These are phyloP conservation scores for Astraeus odoratus DNA, from an alignment of 768 basidiomycete species.

Conservation along the genomic window DNA sequence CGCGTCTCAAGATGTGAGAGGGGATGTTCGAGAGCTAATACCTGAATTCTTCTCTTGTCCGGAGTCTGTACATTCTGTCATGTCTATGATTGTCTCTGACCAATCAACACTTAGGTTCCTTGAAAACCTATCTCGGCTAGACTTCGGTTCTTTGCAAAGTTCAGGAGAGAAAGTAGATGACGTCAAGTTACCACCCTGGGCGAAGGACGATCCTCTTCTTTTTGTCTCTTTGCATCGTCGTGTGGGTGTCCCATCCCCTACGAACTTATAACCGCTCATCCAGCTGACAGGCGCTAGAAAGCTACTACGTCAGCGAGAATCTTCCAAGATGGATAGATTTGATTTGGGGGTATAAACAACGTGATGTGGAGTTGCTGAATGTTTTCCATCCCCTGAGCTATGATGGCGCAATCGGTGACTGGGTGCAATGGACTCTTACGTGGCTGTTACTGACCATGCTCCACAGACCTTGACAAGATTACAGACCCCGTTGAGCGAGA, in stretches of 20 bases:
- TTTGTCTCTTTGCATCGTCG: constrained; percentile 76
- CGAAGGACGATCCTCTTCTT: constrained; percentile 71
- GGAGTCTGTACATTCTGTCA: constrained; percentile 42
- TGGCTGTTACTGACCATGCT: background rate
- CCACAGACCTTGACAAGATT: constrained; percentile 75
- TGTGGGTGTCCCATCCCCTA: constrained; percentile 31
- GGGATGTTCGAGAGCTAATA: constrained; percentile 90
- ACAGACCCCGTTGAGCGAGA: constrained; percentile 82
- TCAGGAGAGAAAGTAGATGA: constrained; percentile 78
- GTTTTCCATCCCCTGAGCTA: constrained; percentile 93
- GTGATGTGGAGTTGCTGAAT: constrained; percentile 68
- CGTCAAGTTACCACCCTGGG: constrained; percentile 89
- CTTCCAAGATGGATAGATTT: constrained; percentile 90
- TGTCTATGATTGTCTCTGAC: background rate
- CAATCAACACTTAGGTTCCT: constrained; percentile 53
- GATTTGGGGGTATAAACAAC: constrained; percentile 86
- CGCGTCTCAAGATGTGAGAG: constrained; percentile 77
- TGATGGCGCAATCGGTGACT: constrained; percentile 76
- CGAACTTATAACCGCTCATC: background rate
- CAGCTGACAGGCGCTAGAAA: constrained; percentile 68
- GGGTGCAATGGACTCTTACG: background rate
- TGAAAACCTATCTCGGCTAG: constrained; percentile 70
- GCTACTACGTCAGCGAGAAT: constrained; percentile 76
- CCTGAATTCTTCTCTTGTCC: constrained; percentile 85
- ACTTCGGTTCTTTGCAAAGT: constrained; percentile 69